phyloP scores from a whole-genome alignment of 1,284 basidiomycete species.

The Austroboletus rostrupii region DNA sequence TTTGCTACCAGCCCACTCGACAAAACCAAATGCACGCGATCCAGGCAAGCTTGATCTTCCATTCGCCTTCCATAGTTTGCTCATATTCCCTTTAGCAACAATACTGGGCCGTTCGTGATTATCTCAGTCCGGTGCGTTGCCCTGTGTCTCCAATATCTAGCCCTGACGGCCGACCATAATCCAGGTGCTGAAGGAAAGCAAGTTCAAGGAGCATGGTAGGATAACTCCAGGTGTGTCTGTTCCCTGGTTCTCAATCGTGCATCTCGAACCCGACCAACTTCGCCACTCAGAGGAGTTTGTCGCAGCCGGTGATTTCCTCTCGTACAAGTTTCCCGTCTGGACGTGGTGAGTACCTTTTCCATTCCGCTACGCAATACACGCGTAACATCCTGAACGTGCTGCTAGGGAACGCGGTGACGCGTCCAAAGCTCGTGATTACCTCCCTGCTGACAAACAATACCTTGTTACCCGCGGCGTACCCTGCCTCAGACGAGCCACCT shows the following conservation, averaged over 20 bases:
- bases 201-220: conserved; percentile 97
- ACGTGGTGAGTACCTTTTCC: conserved; percentile 60
- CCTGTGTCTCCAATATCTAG: conserved; percentile 19
- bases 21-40: conserved; percentile 60
- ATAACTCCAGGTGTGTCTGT: conserved; percentile 82
- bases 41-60: conserved; percentile 42
- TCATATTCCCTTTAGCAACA: conserved; percentile 54
- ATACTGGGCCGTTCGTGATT: conserved; percentile 94
- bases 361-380: neutral
- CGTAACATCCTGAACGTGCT: neutral
- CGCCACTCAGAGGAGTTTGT: conserved; percentile 82
- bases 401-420: conserved; percentile 86
- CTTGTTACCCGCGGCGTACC: conserved; percentile 91
- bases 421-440: conserved; percentile 83
- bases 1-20: conserved; percentile 4
- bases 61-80: neutral
- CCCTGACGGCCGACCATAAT: conserved; percentile 30
- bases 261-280: conserved; percentile 16
- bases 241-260: conserved; percentile 2
- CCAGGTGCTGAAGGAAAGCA: conserved; percentile 94
- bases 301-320: conserved; percentile 89
- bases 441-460: conserved; percentile 95
- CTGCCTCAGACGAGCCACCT: conserved; percentile 86
- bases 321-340: conserved; percentile 97
- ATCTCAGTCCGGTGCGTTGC: conserved; percentile 82